Conservation (phyloP, 1,284 basidiomycete species). For the Leccinum subspadiceum region DNA sequence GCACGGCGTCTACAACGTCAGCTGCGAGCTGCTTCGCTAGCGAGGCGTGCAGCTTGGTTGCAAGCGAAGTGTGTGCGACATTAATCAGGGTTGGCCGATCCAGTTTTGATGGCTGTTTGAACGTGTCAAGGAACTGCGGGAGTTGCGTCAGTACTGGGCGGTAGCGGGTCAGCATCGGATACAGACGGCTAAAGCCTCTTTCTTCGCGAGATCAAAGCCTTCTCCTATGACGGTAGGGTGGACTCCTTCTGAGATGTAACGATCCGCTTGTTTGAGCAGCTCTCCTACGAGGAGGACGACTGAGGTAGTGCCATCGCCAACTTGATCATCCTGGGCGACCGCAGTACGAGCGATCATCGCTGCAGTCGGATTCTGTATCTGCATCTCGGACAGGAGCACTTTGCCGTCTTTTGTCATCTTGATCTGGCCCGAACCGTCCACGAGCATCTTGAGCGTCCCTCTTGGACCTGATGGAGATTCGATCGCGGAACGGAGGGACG, state of each 20-base stretch:
- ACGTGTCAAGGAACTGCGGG: conserved; percentile 85
- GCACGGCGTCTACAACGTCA: conserved; percentile 94
- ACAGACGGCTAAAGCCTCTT: conserved; percentile 84
- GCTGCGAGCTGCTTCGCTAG: conserved; percentile 89
- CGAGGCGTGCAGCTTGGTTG: conserved; percentile 86
- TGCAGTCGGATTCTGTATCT: conserved; percentile 99
- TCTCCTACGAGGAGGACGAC: conserved; percentile 98
- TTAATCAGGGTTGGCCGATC: conserved; percentile 91
- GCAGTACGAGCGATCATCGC: conserved; percentile 99
- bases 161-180: conserved; percentile 13
- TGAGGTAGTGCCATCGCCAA: conserved; percentile 97
- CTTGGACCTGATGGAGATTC: conserved; percentile 66
- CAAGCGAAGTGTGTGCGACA: conserved; percentile 91
- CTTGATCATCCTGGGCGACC: conserved; percentile 98
- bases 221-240: conserved; percentile 96
- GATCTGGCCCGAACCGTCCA: conserved; percentile 98
- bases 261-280: conserved; percentile 95
- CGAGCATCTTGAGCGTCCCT: conserved; percentile 98
- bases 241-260: conserved; percentile 97
- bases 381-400: conserved; percentile 98
- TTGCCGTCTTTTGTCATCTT: conserved; percentile 99
- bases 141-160: conserved; percentile 16
- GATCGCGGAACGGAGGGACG: conserved; percentile 17
- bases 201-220: conserved; percentile 97
- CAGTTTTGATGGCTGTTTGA: conserved; percentile 73